A percentile compares a stretch with the other conserved stretches of the same genome.
phyloP scores from a whole-genome alignment of 2,329 filamentous ascomycete genomes.

The Exophiala viscosa region DNA sequence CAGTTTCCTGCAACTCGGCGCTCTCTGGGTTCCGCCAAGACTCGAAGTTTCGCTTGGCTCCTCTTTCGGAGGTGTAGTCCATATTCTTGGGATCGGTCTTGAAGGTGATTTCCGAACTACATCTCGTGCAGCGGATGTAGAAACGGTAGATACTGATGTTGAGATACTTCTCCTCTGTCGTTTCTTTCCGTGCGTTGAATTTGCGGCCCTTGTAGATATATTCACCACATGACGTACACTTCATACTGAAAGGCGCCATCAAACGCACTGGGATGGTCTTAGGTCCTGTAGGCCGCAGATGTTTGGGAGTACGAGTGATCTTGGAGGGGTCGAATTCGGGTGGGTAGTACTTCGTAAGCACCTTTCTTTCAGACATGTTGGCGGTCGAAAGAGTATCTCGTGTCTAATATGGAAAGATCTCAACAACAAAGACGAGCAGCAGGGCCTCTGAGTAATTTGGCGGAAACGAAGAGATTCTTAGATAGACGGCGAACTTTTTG shows the following conservation, averaged over 20 bases:
- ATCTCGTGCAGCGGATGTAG: slow-evolving; percentile 85
- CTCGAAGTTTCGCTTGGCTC: slow-evolving; percentile 90
- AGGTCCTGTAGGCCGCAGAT: slow-evolving; percentile 61
- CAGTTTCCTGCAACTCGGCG: slow-evolving; percentile 64
- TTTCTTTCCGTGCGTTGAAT: slow-evolving; percentile 94
- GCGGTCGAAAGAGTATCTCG: neutral
- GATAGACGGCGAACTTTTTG: too few relatives aligned
- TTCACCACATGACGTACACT: slow-evolving; percentile 66
- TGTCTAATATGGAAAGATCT: neutral
- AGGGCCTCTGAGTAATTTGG: neutral
- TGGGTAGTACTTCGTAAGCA: slow-evolving; percentile 61
- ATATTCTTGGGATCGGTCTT: slow-evolving; percentile 92
- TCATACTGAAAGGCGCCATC: slow-evolving; percentile 84
- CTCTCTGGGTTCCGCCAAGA: slow-evolving; percentile 72
- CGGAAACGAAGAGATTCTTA: too few relatives aligned
- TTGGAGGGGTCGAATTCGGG: slow-evolving; percentile 86
- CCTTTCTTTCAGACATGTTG: slow-evolving; percentile 82
- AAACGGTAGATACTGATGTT: slow-evolving; percentile 84
- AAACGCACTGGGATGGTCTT: slow-evolving; percentile 82
- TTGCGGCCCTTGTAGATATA: slow-evolving; percentile 92
- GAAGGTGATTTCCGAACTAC: slow-evolving; percentile 83
- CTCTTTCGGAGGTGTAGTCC: slow-evolving; percentile 77
- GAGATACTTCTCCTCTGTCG: slow-evolving; percentile 84
- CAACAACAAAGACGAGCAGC: neutral
- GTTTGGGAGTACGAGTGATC: slow-evolving; percentile 62